Percentiles rank a stretch among this genome's conserved stretches.
These are phyloP conservation scores for Bromus sterilis DNA, from an alignment of 176 grass and related monocot genomes.

Conservation along the genomic window DNA sequence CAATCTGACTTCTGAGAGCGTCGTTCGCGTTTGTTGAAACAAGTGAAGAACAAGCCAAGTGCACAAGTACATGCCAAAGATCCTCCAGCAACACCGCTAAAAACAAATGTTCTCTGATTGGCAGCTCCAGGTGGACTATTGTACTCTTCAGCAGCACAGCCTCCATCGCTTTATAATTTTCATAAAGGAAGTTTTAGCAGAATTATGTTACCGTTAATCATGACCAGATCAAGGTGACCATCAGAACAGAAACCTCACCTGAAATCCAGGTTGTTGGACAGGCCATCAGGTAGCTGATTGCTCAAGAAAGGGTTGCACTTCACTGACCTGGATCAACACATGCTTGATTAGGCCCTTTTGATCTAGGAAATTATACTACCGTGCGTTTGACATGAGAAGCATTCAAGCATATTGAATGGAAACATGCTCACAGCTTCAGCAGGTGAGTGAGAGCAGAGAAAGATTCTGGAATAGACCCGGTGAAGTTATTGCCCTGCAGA, in stretches of 20 bases:
- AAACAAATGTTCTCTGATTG: conserved; percentile 19
- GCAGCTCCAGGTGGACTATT: conserved; percentile 10
- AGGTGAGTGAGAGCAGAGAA: conserved; percentile 39
- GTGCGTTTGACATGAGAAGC: not conserved
- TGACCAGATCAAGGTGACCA: not conserved
- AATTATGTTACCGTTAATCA: conserved; percentile 1
- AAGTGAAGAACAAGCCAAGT: conserved; percentile 42
- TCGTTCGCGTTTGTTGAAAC: conserved; percentile 44
- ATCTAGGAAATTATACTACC: not conserved
- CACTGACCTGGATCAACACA: conserved; percentile 38
- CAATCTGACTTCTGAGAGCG: conserved; percentile 34
- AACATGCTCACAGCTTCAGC: conserved; percentile 42
- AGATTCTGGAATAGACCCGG: conserved; percentile 43
- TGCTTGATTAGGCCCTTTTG: not conserved
- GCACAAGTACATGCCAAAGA: conserved; percentile 51
- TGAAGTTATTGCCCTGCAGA: conserved; percentile 60
- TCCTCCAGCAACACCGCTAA: conserved; percentile 47
- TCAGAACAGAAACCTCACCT: conserved; percentile 32
- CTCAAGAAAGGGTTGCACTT: conserved; percentile 46
- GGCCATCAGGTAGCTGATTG: conserved; percentile 33
- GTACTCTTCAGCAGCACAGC: conserved; percentile 25
- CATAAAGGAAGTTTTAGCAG: not conserved
- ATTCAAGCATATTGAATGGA: conserved; percentile 1
- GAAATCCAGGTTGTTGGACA: conserved; percentile 23
- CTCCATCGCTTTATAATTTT: conserved; percentile 38